These are phyloP conservation scores for Agaricus sinodeliciosus DNA, from an alignment of 768 basidiomycete species.

Conservation along the genomic window DNA sequence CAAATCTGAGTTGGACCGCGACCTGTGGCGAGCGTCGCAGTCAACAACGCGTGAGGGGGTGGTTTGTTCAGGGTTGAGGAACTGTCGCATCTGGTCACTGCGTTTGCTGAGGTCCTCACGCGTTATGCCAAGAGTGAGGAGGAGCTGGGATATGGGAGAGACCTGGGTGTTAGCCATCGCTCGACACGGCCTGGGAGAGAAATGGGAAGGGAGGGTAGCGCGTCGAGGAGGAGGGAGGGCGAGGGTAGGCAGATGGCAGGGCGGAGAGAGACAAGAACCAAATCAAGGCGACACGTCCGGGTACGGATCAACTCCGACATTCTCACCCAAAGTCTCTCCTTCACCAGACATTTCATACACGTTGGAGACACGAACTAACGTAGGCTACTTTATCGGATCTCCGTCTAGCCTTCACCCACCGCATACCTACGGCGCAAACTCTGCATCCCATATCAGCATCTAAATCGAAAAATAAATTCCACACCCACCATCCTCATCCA, in stretches of 20 bases:
- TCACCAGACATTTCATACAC: conserved; percentile 5
- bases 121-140: conserved; percentile 68
- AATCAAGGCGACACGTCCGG: conserved; percentile 6
- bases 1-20: conserved; percentile 29
- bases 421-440: conserved; percentile 19
- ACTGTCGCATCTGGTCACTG: conserved; percentile 77
- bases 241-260: conserved; percentile 11
- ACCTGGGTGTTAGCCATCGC: conserved; percentile 34
- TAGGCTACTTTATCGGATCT: conserved; percentile 1
- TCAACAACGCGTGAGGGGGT: conserved; percentile 39
- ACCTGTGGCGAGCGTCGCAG: conserved; percentile 24
- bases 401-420: neutral
- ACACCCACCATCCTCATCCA: conserved; percentile 77
- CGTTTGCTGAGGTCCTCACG: conserved; percentile 67
- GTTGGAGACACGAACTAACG: conserved; percentile 5
- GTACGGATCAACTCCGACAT: conserved; percentile 12
- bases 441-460: conserved; percentile 10
- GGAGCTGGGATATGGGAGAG: conserved; percentile 70
- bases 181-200: conserved; percentile 12
- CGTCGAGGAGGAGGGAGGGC: conserved; percentile 9
- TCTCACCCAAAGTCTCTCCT: conserved; percentile 3
- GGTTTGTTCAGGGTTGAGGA: conserved; percentile 52
- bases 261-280: conserved; percentile 6
- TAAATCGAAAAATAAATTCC: neutral
- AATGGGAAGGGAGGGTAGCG: conserved; percentile 10